Base-by-base conservation (phyloP, 176 grass and related monocot species). In the Rhynchospora tenuis region DNA sequence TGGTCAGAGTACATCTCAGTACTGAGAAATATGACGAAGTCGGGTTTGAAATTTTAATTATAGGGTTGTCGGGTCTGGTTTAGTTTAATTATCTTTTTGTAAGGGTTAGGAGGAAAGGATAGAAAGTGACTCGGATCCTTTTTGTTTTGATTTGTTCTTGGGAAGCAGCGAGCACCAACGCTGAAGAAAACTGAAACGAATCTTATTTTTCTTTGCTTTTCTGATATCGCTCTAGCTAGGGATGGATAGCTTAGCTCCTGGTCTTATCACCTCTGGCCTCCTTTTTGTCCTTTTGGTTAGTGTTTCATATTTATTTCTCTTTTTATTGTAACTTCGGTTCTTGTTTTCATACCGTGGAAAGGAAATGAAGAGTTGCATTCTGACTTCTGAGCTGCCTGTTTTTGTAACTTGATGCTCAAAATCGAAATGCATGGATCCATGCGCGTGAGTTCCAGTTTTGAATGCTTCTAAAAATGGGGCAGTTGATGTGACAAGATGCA, bases 71-170 rank as follows among this genome's bases (percentile, higher is more conserved):
- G 47, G 72, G 26, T 77, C 26, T 24, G 50, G 73, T 56, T 19
- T 77, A 55, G 15, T 28, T 45, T 20, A 43, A 9, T 46, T 44
- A 9, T 44, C 2, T 19, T 77, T 77, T 77, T 27, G 7, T 31
- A 42, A 38, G 33, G 33, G 33, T 38, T 38, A 76, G 13, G n/a
- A 46, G 16, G 73, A 55, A 76, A 75, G 38, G 73, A 61, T 63
- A 63, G 70, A 76, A 75, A 85, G 59, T 54, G 46, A 78, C 6
- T 85, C 50, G 42, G 29, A 82, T 82, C 59, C 79, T 82, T 82
- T 73, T 82, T 82, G 57, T 64, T 82, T 76, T 76, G 73, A 54
- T 74, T 31, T 16, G 52, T 76, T 82, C 59, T 82, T 12, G 80
- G 80, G 80, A 66, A 82, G 42, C 59, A 22, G 44, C 43, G 59